A percentile compares a stretch with the other conserved stretches of the same genome.
Conservation (phyloP, 2,329 filamentous ascomycete genomes). For the Aspergillus sp. region DNA sequence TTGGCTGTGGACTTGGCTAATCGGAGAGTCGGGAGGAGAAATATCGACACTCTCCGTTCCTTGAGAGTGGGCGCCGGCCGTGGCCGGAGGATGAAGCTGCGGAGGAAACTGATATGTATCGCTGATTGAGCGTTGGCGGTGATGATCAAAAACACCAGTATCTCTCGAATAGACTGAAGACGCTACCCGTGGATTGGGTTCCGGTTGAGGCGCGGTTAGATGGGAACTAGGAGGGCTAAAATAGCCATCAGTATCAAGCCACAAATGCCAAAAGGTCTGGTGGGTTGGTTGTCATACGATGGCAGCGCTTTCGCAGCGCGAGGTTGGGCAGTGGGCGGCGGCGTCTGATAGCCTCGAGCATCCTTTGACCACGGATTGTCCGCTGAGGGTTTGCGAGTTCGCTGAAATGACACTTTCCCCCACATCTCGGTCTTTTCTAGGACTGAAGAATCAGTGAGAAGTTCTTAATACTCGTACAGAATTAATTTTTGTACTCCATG, state of each 20-base stretch:
- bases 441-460: not conserved
- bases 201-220: conserved; percentile 19
- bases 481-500: not conserved
- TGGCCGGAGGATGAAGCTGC: not conserved
- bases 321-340: conserved; percentile 30
- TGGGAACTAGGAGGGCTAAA: conserved; percentile 16
- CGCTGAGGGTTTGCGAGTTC: conserved; percentile 45
- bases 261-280: not conserved
- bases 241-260: conserved; percentile 7
- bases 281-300: conserved; percentile 34
- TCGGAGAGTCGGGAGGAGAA: conserved; percentile 49
- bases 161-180: conserved; percentile 63
- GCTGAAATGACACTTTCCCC: conserved; percentile 51
- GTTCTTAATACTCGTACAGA: not conserved
- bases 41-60: conserved; percentile 39
- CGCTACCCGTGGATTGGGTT: conserved; percentile 42
- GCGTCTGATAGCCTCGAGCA: conserved; percentile 44
- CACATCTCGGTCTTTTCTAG: conserved; percentile 48
- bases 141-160: conserved; percentile 28
- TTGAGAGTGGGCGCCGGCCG: not conserved
- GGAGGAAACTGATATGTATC: conserved; percentile 12
- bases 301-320: conserved; percentile 33
- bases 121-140: conserved; percentile 19
- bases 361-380: conserved; percentile 49
- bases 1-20: conserved; percentile 27